phyloP scores from a whole-genome alignment of 495 filamentous ascomycete species.

The Hyaloscypha bicolor region DNA sequence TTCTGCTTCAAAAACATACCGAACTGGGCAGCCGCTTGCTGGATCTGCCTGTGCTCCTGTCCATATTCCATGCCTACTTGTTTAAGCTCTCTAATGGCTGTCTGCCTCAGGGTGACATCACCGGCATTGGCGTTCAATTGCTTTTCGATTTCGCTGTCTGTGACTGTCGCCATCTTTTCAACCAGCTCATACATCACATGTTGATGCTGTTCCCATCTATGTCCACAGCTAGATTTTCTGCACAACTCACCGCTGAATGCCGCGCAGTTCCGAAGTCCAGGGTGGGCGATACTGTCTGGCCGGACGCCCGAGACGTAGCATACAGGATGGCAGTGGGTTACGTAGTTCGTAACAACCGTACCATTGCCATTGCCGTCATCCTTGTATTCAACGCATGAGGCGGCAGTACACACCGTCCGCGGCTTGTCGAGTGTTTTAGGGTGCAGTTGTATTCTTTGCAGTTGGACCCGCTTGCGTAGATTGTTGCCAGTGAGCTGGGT shows the following conservation, averaged over 20 bases:
- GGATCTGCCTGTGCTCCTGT: conserved; percentile 35
- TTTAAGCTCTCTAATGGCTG: conserved; percentile 30
- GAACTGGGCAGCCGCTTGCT: conserved; percentile 40
- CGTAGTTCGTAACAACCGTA: conserved; percentile 19
- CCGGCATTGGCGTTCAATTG: conserved; percentile 32
- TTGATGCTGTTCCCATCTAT: conserved; percentile 41
- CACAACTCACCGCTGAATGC: conserved; percentile 15
- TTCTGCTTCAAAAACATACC: conserved; percentile 42
- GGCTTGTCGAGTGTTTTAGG: conserved; percentile 17
- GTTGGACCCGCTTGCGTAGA: conserved; percentile 31
- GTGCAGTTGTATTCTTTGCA: conserved; percentile 24
- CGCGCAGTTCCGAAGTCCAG: conserved; percentile 1
- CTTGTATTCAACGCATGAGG: conserved; percentile 19
- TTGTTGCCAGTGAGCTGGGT: conserved; percentile 29
- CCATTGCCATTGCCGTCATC: conserved; percentile 23
- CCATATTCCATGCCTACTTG: conserved; percentile 34
- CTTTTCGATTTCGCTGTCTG: conserved; percentile 29
- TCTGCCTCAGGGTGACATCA: conserved; percentile 28
- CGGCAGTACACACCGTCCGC: conserved; percentile 24
- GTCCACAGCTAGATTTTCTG: conserved; percentile 28
- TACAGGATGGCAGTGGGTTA: conserved; percentile 15
- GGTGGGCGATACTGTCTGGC: neutral
- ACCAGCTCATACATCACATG: conserved; percentile 37
- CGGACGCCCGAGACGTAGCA: neutral
- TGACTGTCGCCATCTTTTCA: conserved; percentile 30